Conservation (phyloP, 495 filamentous ascomycete species). For the Evernia prunastri region DNA sequence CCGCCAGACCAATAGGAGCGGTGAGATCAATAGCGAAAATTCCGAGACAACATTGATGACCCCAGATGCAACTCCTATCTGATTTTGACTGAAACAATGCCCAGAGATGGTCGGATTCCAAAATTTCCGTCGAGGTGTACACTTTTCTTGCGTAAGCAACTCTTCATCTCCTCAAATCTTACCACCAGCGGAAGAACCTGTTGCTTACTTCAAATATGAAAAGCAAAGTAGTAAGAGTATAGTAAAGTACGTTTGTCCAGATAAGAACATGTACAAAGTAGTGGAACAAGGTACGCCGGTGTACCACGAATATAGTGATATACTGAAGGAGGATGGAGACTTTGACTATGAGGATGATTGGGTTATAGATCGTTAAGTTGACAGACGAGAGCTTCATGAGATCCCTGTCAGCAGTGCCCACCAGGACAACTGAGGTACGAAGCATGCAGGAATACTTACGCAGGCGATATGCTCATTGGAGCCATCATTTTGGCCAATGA, state of each 20-base stretch:
- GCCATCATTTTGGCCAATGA: not conserved
- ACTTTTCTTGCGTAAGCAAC: not conserved
- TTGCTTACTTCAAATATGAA: not conserved
- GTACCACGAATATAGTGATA: not conserved
- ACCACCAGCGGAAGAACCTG: not conserved
- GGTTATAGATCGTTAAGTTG: not conserved
- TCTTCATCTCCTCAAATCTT: not conserved
- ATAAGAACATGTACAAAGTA: not conserved
- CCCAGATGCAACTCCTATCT: conserved; percentile 20
- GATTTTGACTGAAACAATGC: not conserved
- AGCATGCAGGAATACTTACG: not conserved
- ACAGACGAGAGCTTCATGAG: not conserved
- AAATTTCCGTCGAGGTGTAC: not conserved
- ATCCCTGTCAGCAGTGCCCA: not conserved
- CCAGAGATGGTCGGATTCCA: not conserved
- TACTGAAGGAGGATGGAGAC: not conserved
- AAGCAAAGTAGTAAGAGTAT: not conserved
- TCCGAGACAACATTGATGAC: conserved; percentile 31
- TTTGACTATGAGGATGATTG: not conserved
- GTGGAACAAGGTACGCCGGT: not conserved
- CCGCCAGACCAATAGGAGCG: conserved; percentile 28
- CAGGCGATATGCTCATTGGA: not conserved
- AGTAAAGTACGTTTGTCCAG: not conserved
- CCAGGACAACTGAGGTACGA: not conserved
- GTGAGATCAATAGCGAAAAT: conserved; percentile 29